phyloP scores from a whole-genome alignment of 2,329 filamentous ascomycete species.

The Nannizzia gypsea region DNA sequence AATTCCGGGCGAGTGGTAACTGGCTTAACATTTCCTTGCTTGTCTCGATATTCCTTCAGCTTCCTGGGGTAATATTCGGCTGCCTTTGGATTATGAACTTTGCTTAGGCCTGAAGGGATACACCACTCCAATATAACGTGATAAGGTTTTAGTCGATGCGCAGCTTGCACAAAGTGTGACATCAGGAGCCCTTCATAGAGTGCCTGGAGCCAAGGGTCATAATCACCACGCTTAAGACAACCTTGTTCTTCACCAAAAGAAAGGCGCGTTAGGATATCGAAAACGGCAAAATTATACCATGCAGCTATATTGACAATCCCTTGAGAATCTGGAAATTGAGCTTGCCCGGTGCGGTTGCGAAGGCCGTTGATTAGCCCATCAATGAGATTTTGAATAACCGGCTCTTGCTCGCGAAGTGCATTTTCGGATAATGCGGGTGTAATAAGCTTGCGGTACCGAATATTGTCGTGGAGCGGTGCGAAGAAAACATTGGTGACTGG shows the following conservation, averaged over 20 bases:
- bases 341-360: background rate
- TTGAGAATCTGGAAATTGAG: background rate
- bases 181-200: background rate
- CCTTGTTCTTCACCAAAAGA: background rate
- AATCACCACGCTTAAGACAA: slow-evolving; percentile 37
- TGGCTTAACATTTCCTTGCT: background rate
- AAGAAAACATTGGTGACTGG: background rate
- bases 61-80: background rate
- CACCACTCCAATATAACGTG: slow-evolving; percentile 39
- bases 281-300: background rate
- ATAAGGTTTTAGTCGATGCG: background rate
- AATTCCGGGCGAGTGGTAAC: slow-evolving; percentile 46
- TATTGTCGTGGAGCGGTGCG: background rate
- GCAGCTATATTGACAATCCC: background rate
- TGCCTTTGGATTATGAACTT: background rate
- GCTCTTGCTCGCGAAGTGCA: background rate
- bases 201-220: background rate
- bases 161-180: slow-evolving; percentile 47
- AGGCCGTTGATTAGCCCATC: background rate
- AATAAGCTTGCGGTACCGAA: background rate
- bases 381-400: background rate
- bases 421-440: background rate
- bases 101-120: background rate
- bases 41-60: background rate
- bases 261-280: background rate